A percentile compares a stretch with the other conserved stretches of the same genome.
phyloP scores from a whole-genome alignment of 2,329 filamentous ascomycete species.

The Karstenula rhodostoma region DNA sequence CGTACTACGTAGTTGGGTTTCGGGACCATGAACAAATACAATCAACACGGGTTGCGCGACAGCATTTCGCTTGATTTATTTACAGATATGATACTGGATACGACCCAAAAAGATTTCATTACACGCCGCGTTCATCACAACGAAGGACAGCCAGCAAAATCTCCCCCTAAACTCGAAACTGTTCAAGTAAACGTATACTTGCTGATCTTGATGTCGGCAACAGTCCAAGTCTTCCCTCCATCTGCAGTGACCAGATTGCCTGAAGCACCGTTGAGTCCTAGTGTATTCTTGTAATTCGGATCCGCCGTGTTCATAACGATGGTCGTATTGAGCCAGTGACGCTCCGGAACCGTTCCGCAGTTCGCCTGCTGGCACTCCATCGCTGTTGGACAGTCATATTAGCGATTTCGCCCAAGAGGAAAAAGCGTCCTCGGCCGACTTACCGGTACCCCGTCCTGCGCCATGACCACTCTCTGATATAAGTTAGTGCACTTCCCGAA shows the following conservation, averaged over 20 bases:
- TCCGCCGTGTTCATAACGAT: conserved; percentile 7
- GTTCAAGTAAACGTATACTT: neutral
- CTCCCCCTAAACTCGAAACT: neutral
- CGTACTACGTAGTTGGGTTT: too few species aligned
- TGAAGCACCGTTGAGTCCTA: conserved; percentile 1
- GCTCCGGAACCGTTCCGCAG: conserved; percentile 6
- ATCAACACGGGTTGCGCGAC: too few species aligned
- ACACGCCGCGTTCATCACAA: too few species aligned
- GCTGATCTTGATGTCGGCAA: conserved; percentile 3
- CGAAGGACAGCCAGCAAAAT: too few species aligned
- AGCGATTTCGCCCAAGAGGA: neutral
- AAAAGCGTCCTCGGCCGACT: neutral
- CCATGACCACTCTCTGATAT: conserved; percentile 1
- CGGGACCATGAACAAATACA: too few species aligned
- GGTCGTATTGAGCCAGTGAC: conserved; percentile 4
- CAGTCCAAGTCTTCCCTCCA: conserved; percentile 10
- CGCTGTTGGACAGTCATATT: neutral
- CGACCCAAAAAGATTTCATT: too few species aligned
- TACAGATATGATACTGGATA: too few species aligned
- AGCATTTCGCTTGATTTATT: too few species aligned
- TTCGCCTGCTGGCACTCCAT: conserved; percentile 10
- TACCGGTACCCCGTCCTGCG: conserved; percentile 7
- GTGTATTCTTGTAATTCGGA: conserved; percentile 1
- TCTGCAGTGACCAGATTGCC: conserved; percentile 4
- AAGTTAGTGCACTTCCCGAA: neutral